These are phyloP conservation scores for Bimuria novae-zelandiae DNA, from an alignment of 2,329 filamentous ascomycete genomes.

Conservation along the genomic window DNA sequence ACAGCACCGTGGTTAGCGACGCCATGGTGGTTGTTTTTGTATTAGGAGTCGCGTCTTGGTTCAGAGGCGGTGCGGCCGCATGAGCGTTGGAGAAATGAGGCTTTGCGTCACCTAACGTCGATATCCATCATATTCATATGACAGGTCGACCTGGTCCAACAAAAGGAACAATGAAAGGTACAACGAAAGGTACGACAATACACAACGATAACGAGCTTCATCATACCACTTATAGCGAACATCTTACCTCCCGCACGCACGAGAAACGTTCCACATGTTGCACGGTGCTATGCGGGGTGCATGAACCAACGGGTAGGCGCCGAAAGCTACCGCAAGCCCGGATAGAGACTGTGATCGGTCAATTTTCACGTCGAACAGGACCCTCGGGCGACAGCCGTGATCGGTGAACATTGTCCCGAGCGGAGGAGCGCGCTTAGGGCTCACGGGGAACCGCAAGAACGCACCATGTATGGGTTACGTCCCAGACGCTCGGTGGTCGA, in stretches of 20 bases:
- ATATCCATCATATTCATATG: no score
- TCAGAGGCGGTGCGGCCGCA: constrained; percentile 45
- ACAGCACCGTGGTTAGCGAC: constrained; percentile 71
- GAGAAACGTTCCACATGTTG: neutral
- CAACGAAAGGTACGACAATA: neutral
- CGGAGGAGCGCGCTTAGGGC: constrained; percentile 1
- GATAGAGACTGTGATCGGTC: neutral
- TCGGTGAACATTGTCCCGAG: neutral
- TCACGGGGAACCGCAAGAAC: neutral
- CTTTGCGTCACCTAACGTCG: neutral
- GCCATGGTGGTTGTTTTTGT: constrained; percentile 79
- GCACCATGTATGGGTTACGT: neutral
- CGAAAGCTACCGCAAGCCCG: neutral
- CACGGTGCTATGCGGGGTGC: neutral
- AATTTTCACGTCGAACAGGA: neutral
- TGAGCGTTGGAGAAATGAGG: constrained; percentile 19
- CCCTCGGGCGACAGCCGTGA: neutral
- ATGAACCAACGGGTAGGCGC: neutral
- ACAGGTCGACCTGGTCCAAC: neutral
- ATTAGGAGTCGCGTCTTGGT: constrained; percentile 62
- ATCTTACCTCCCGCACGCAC: neutral
- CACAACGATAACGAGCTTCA: neutral
- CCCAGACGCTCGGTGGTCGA: neutral
- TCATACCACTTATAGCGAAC: neutral
- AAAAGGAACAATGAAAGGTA: no score